These are phyloP conservation scores for Jamesozyma jinghongensis DNA, from an alignment of 805 yeast genomes.

Conservation along the genomic window DNA sequence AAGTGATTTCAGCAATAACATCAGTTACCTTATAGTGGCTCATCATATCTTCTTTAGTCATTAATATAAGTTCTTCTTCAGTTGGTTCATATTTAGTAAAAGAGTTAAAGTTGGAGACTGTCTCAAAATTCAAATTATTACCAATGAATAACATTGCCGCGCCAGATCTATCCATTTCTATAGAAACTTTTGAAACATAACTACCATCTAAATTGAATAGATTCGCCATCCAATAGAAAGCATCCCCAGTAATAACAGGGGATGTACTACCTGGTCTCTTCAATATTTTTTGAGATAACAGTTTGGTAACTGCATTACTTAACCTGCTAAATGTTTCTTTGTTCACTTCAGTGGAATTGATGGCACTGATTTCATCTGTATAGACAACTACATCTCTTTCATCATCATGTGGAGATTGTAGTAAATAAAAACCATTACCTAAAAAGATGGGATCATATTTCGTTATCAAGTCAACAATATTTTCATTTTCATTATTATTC, in stretches of 20 bases:
- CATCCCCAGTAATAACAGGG: conserved; percentile 19
- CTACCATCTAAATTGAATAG: background rate
- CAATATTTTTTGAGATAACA: conserved; percentile 14
- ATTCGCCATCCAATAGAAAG: conserved; percentile 26
- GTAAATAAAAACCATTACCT: conserved; percentile 21
- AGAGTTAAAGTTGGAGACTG: background rate
- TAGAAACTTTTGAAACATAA: background rate
- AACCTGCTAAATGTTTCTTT: conserved; percentile 9
- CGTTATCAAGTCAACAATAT: conserved; percentile 12
- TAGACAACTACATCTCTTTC: conserved; percentile 4
- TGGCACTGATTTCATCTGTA: background rate
- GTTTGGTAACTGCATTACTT: conserved; percentile 15
- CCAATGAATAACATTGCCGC: conserved; percentile 1
- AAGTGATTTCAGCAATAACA: background rate
- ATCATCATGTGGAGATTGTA: conserved; percentile 7
- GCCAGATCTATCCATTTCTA: conserved; percentile 1
- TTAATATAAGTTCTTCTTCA: no score
- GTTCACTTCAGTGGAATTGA: background rate
- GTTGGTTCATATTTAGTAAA: background rate
- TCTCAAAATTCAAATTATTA: background rate
- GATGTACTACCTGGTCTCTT: conserved; percentile 11
- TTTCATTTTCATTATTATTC: background rate
- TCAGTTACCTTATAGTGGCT: background rate
- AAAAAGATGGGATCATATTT: conserved; percentile 20
- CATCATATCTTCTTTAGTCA: background rate